Evolutionary conservation across 768 basidiomycete genomes (phyloP), one percentile per base, ranked within the genome.

Genomic region (Phanerochaete sordida): DNA sequence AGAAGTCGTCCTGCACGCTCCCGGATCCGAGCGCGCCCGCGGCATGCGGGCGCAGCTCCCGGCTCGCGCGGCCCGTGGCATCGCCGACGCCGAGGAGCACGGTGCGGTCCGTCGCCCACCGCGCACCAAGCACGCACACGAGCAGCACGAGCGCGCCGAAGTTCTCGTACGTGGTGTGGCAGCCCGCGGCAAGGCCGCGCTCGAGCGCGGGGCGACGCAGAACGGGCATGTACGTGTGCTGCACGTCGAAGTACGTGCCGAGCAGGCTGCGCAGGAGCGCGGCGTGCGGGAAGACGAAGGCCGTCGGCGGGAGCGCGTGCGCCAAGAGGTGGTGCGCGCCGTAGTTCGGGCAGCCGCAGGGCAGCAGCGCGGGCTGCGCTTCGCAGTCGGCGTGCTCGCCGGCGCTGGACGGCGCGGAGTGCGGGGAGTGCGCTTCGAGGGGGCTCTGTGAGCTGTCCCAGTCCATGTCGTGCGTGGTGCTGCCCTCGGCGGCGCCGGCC

Each of bases 41-140:
- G 26, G 21, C 26, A 7, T 3, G 50, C 23, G 27, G 23, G n/a
- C 8, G 50, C 1, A 6, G 3, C 9, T 33, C 6, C 24, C 16
- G 33, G 57, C 19, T 37, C 16, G 24, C 19, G 7, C 45, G 30
- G 48, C 52, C 61, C 19, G 37, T 28, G 21, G 50, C 69, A 27
- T 68, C 66, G 35, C 35, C 57, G 46, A 48, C 48, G 35, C 47
- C 57, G 16, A 73, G 69, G 43, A 75, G 51, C 27, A 83, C 79
- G 21, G 81, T 72, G 0, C 73, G 72, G 68, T 85, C 87, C 58
- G 86, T 75, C n/a, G 83, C 68, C 70, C 76, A 75, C 66, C 84
- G 68, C 5, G 80, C 65, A 12, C 76, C 83, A 61, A 80, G 73
- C 2, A 84, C 85, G 66, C 81, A 80, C 0, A 83, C 72, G 57